Conservation (phyloP, 2,329 filamentous ascomycete species). For the Cytospora paraplurivora region DNA sequence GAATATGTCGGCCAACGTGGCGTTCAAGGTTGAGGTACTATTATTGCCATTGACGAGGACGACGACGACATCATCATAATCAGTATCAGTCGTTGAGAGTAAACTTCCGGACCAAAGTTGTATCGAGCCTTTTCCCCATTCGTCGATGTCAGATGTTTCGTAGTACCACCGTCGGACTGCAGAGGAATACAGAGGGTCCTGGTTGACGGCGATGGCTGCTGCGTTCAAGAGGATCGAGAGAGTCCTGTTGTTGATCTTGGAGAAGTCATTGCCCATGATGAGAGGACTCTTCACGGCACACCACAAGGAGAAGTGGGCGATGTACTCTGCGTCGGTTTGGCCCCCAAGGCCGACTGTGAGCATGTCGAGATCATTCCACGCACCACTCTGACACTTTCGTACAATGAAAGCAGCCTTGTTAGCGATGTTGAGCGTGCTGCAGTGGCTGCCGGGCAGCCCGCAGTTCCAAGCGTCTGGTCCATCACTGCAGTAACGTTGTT, state of each 20-base stretch:
- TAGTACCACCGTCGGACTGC: constrained; percentile 30
- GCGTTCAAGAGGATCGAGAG: constrained; percentile 44
- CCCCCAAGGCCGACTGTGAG: constrained; percentile 31
- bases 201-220: constrained; percentile 47
- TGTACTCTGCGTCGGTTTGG: constrained; percentile 31
- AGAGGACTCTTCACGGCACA: constrained; percentile 31
- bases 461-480: constrained; percentile 23
- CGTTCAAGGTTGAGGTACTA: constrained; percentile 47
- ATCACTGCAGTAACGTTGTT: not conserved
- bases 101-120: constrained; percentile 53
- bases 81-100: constrained; percentile 43
- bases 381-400: constrained; percentile 25
- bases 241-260: constrained; percentile 36
- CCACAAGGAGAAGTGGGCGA: constrained; percentile 33
- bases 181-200: constrained; percentile 37
- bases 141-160: constrained; percentile 38
- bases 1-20: constrained; percentile 55
- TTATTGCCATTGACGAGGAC: constrained; percentile 53
- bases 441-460: constrained; percentile 22
- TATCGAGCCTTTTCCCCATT: constrained; percentile 48
- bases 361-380: constrained; percentile 33
- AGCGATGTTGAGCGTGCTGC: constrained; percentile 25
- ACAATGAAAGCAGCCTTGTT: constrained; percentile 32
- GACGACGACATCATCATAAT: constrained; percentile 47
- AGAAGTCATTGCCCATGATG: constrained; percentile 32